Conservation (phyloP, 192 early-diverging fungal genomes). For the Rhizoclosmatium sp. region DNA sequence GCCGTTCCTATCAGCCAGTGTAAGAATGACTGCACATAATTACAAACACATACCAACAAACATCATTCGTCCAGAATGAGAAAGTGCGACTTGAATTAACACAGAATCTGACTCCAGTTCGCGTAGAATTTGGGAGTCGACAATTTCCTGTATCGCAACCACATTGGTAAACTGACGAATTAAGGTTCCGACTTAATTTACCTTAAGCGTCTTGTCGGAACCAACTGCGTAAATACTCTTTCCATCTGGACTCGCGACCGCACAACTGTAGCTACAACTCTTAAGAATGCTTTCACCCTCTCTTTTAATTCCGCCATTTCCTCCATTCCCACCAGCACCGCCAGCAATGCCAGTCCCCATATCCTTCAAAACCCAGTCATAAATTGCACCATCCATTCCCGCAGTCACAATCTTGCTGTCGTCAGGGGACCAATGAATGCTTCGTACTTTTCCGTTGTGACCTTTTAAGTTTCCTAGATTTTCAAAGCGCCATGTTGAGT, state of each 20-base stretch:
- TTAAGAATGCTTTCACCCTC: conserved; percentile 68
- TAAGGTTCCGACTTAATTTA: not conserved
- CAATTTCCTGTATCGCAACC: conserved; percentile 58
- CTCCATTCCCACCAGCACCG: conserved; percentile 27
- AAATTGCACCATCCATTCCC: conserved; percentile 69
- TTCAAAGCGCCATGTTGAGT: conserved; percentile 69
- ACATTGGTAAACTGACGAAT: too few relatives aligned
- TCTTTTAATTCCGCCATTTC: conserved; percentile 54
- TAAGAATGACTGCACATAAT: not conserved
- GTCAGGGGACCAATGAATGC: conserved; percentile 62
- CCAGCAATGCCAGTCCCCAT: conserved; percentile 39
- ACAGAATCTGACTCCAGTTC: conserved; percentile 62
- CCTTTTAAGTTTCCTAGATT: conserved; percentile 65
- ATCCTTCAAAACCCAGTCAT: conserved; percentile 65
- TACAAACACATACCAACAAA: conserved; percentile 54
- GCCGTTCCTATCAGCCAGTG: conserved; percentile 51
- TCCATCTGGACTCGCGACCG: conserved; percentile 57
- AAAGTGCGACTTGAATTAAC: conserved; percentile 62
- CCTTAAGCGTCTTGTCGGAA: conserved; percentile 66
- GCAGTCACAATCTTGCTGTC: conserved; percentile 64
- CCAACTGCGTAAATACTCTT: conserved; percentile 66
- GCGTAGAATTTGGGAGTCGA: conserved; percentile 63
- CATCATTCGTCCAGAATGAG: conserved; percentile 69
- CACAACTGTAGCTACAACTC: conserved; percentile 64
- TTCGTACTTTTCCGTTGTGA: conserved; percentile 68